Evolutionary conservation across 2,329 filamentous ascomycete genomes (phyloP).

Genomic region (Neophaeococcomyces aloes): DNA sequence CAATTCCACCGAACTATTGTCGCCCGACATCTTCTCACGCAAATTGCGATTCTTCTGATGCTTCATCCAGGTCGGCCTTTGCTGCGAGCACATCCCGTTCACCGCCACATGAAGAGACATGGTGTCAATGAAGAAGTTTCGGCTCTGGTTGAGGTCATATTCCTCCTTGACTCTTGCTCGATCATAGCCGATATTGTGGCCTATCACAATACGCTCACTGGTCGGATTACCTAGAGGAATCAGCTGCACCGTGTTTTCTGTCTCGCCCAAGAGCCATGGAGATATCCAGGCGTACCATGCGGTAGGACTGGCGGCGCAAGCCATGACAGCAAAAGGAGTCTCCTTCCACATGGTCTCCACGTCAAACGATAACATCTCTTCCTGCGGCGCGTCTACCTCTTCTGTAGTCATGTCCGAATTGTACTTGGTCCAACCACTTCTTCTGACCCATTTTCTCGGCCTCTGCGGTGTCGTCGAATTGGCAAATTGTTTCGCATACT

Average conservation of each 20-base stretch:
- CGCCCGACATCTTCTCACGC: slow-evolving; percentile 64
- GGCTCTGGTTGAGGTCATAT: slow-evolving; percentile 71
- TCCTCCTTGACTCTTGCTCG: slow-evolving; percentile 80
- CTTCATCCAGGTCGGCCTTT: slow-evolving; percentile 94
- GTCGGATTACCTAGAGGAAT: slow-evolving; percentile 74
- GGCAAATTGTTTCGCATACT: slow-evolving; percentile 63
- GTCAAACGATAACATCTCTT: slow-evolving; percentile 79
- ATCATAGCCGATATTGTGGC: slow-evolving; percentile 94
- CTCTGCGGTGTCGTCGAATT: slow-evolving; percentile 46
- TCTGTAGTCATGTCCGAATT: slow-evolving; percentile 62
- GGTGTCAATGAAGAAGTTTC: slow-evolving; percentile 84
- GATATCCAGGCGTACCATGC: slow-evolving; percentile 98
- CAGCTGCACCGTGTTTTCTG: slow-evolving; percentile 64
- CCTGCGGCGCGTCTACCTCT: slow-evolving; percentile 63
- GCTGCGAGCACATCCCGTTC: slow-evolving; percentile 96
- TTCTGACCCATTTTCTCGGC: slow-evolving; percentile 62
- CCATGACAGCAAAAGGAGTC: slow-evolving; percentile 89
- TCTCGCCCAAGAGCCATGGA: slow-evolving; percentile 82
- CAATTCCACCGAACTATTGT: slow-evolving; percentile 61
- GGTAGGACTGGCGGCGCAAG: slow-evolving; percentile 77
- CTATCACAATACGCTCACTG: slow-evolving; percentile 67
- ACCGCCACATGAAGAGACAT: slow-evolving; percentile 98
- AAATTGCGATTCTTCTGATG: slow-evolving; percentile 83
- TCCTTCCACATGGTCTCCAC: slow-evolving; percentile 96
- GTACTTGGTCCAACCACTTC: slow-evolving; percentile 94